A percentile compares a stretch with the other conserved stretches of the same genome.
Conservation (phyloP, 306 rosid species). For the Acacia melanoxylon region DNA sequence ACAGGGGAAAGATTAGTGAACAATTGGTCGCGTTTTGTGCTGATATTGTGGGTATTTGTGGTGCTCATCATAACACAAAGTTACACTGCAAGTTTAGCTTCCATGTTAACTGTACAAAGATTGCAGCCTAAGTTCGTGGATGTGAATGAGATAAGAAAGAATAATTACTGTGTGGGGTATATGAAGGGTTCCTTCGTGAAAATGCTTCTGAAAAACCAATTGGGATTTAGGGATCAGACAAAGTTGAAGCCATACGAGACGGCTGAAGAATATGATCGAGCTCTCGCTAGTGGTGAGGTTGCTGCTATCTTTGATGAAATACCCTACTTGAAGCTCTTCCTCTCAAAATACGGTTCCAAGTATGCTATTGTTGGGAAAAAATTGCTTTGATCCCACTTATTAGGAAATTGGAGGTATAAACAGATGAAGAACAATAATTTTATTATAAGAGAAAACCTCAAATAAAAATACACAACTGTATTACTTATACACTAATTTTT, state of each 20-base stretch:
- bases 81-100: neutral
- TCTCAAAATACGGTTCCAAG: slow-evolving; percentile 33
- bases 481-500: no score
- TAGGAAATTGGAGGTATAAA: no score
- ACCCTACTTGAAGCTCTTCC: slow-evolving; percentile 40
- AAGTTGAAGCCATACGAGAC: slow-evolving; percentile 27
- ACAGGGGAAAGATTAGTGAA: neutral
- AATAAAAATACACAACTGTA: no score
- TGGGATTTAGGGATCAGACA: neutral
- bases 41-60: neutral
- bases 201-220: neutral
- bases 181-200: neutral
- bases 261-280: no score
- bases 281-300: slow-evolving; percentile 44
- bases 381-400: no score
- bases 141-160: neutral
- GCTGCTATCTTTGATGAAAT: slow-evolving; percentile 50
- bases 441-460: no score
- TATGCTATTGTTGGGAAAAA: no score
- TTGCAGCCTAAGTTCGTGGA: neutral
- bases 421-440: no score
- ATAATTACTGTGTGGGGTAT: neutral
- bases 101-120: neutral
- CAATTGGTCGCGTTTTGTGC: slow-evolving; percentile 1
- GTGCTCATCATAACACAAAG: neutral